Evolutionary conservation across 2,329 filamentous ascomycete species (phyloP).

Genomic region (Fonsecaea nubica): DNA sequence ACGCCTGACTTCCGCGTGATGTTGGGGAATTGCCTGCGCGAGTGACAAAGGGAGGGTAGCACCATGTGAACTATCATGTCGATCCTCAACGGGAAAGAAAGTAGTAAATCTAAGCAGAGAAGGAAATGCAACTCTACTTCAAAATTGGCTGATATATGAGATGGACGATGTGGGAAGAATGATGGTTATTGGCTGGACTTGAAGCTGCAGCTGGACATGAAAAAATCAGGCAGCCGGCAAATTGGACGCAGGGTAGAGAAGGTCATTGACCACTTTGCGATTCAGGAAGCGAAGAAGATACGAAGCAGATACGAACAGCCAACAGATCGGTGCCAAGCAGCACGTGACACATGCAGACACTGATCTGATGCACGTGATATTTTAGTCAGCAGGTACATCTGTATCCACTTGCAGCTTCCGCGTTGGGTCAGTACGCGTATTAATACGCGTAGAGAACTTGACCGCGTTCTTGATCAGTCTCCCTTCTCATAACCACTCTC

Average conservation of each 20-base stretch:
- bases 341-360: too few species aligned
- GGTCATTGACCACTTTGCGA: not conserved
- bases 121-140: not conserved
- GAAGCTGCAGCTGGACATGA: not conserved
- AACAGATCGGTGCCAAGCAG: not conserved
- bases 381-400: too few species aligned
- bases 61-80: not conserved
- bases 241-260: not conserved
- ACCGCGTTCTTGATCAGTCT: too few species aligned
- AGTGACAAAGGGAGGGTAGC: not conserved
- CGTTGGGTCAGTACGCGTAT: too few species aligned
- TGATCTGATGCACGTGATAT: too few species aligned
- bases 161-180: too few species aligned
- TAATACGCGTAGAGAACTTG: too few species aligned
- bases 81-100: not conserved
- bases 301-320: not conserved
- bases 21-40: not conserved
- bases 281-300: not conserved
- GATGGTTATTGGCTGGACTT: not conserved
- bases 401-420: too few species aligned
- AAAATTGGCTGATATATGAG: not conserved
- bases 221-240: conserved; percentile 1
- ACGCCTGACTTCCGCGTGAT: not conserved
- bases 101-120: not conserved
- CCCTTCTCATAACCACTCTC: too few species aligned